Percentiles rank a stretch among this genome's conserved stretches.
Conservation (phyloP, 768 basidiomycete genomes). For the Hysterangium stoloniferum region DNA sequence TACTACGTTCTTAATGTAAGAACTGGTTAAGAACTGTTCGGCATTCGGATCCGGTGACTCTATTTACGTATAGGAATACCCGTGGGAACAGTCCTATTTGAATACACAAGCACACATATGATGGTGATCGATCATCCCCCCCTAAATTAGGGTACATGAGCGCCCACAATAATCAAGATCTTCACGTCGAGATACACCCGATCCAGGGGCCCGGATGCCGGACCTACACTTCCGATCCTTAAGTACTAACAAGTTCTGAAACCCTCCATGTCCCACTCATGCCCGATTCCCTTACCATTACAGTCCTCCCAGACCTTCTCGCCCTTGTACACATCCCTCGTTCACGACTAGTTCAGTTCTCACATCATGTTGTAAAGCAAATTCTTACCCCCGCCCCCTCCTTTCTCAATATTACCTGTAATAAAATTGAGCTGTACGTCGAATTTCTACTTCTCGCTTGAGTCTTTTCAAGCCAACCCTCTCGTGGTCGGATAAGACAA, state of each 20-base stretch:
- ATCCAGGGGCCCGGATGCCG: too few species aligned
- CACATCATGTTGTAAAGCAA: slow-evolving; percentile 57
- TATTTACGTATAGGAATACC: not conserved
- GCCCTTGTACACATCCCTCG: slow-evolving; percentile 72
- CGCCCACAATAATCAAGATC: too few species aligned
- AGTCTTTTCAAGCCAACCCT: slow-evolving; percentile 10
- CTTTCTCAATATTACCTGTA: slow-evolving; percentile 71
- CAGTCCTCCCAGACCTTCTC: slow-evolving; percentile 63
- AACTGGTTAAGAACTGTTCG: too few species aligned
- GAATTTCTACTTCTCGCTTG: slow-evolving; percentile 15
- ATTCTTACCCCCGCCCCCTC: slow-evolving; percentile 58
- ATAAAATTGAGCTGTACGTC: slow-evolving; percentile 60
- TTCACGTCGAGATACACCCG: too few species aligned
- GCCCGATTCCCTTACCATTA: slow-evolving; percentile 37
- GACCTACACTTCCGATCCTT: too few species aligned
- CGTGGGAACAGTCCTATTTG: not conserved
- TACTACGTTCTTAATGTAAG: too few species aligned
- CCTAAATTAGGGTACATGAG: not conserved
- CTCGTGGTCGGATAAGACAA: too few species aligned
- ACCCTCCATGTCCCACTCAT: slow-evolving; percentile 14
- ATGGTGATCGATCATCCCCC: not conserved
- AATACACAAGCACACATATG: not conserved
- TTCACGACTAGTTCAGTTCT: slow-evolving; percentile 49
- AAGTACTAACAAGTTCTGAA: too few species aligned
- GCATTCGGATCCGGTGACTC: too few species aligned